Base-by-base conservation (phyloP, 1,139 yeast genomes). In the Candida pseudocylindracea region DNA sequence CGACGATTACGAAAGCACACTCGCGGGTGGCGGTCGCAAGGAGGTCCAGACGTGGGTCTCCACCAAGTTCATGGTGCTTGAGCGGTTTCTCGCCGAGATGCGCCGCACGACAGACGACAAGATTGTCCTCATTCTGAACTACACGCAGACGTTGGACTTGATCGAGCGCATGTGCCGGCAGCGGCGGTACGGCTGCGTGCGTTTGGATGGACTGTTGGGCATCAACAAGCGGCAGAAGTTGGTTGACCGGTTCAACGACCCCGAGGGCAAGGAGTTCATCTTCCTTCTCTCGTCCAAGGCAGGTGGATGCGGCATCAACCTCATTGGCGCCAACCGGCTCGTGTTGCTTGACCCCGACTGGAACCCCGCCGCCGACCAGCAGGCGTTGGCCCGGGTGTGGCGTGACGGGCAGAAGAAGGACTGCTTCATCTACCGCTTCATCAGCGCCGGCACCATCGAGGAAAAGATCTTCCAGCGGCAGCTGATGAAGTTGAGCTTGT, bases 311-410 rank as follows among this genome's bases (percentile, higher is more conserved):
- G 99, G 99, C 51, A 81, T 88, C 46, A 88, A 88, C 47, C 63
- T 88, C 41, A 88, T 88, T 44, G 98, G 98, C 8, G 99, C 98
- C 8, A 88, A 91, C 44, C 62, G 98, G 38, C 59, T 88, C 38
- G 69, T 88, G 26, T 58, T 88, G 35, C 62, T 88, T 45, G 99
- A 88, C 48, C 98, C 98, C 0, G 98, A 91, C 51, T 88, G 98
- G 98, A 88, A 88, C 45, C 98, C 98, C 0, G 98, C 98, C 0
- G 78, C 95, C 2, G 98, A 88, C 49, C 98, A 88, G 49, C 98
- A 88, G 53, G 98, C 98, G 0, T 60, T 88, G 38, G 98, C 98
- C 0, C 67, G 98, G 50, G 94, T 88, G 3, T 88, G 98, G 98
- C 74, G 98, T 60, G 98, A 88, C 54, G 98, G 98, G 0, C 98